A percentile compares a stretch with the other conserved stretches of the same genome.
phyloP scores from a whole-genome alignment of 768 basidiomycete genomes.

The Mycena haematopus region DNA sequence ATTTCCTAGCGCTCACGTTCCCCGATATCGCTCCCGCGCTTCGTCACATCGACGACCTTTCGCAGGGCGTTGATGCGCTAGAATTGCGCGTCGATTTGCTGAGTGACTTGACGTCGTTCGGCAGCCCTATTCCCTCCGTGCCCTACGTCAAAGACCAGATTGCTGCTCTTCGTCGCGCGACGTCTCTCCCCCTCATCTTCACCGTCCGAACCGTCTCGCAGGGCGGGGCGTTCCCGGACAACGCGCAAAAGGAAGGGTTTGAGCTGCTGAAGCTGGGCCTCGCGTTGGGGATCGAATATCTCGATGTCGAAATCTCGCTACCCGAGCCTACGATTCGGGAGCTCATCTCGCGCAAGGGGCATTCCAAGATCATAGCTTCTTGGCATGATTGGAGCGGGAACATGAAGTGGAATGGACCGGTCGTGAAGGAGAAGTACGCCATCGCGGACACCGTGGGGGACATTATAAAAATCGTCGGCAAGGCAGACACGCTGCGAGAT shows the following conservation, averaged over 20 bases:
- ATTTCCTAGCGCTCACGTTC: conserved; percentile 93
- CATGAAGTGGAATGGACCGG: conserved; percentile 78
- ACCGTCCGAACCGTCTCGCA: conserved; percentile 89
- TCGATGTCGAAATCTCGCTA: conserved; percentile 89
- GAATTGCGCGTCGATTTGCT: conserved; percentile 95
- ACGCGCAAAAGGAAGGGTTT: conserved; percentile 71
- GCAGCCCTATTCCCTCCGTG: conserved; percentile 65
- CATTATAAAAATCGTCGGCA: conserved; percentile 92
- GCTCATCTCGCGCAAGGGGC: conserved; percentile 67
- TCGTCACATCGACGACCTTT: conserved; percentile 71
- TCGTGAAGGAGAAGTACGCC: conserved; percentile 73
- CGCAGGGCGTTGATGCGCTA: conserved; percentile 86
- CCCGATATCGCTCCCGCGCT: conserved; percentile 82
- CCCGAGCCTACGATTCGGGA: conserved; percentile 66
- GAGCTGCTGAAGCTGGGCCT: conserved; percentile 80
- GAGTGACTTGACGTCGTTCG: conserved; percentile 52
- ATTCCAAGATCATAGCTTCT: conserved; percentile 85
- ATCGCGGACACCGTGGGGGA: conserved; percentile 76
- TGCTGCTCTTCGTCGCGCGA: conserved; percentile 74
- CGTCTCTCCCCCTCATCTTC: conserved; percentile 87
- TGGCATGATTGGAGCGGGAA: conserved; percentile 94
- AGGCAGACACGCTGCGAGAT: conserved; percentile 74
- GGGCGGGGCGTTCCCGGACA: conserved; percentile 91
- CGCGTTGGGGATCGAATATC: conserved; percentile 86
- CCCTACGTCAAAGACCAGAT: conserved; percentile 84